Conservation (phyloP, 2,329 filamentous ascomycete genomes). For the Pseudogymnoascus sp. region DNA sequence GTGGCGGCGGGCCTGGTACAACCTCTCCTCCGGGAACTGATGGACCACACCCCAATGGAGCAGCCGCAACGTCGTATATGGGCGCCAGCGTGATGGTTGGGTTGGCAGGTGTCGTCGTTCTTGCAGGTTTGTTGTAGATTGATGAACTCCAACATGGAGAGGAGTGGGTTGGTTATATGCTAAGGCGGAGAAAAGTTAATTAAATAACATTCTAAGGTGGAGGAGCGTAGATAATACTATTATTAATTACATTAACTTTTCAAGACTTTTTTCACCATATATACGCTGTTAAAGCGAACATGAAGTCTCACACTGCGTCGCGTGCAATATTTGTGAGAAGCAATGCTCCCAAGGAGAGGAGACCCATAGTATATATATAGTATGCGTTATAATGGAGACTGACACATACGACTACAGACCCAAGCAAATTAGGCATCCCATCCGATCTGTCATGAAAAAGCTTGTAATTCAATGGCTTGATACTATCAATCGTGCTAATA, state of each 20-base stretch:
- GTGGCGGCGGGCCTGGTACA: neutral
- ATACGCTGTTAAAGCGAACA: neutral
- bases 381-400: no score
- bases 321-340: neutral
- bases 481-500: no score
- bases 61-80: neutral
- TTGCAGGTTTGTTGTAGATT: neutral
- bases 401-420: no score
- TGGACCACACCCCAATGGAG: neutral
- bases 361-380: no score
- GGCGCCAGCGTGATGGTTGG: neutral
- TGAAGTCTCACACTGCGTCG: neutral
- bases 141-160: neutral
- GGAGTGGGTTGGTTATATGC: neutral
- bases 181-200: neutral
- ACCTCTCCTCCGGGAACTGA: neutral
- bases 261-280: neutral
- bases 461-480: no score
- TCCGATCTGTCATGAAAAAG: no score
- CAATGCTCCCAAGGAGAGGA: no score
- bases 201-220: neutral
- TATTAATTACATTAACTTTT: conserved; percentile 4
- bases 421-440: no score
- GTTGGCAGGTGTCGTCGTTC: neutral
- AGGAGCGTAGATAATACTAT: neutral